Evolutionary conservation across 805 yeast species (phyloP).

Genomic region (Candida montana): DNA sequence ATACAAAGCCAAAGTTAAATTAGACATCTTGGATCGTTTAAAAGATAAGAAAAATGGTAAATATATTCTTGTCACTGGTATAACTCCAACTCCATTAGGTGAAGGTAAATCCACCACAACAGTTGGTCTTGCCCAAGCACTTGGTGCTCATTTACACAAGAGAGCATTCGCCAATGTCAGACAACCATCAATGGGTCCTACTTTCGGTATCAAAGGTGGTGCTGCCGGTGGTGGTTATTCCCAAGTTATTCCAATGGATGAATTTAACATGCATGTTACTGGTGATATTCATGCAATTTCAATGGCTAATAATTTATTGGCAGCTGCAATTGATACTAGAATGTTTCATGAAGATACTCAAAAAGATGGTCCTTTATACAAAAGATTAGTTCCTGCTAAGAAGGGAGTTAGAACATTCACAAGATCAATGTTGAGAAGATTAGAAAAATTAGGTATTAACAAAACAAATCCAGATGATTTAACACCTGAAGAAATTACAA

Average conservation of each 20-base stretch:
- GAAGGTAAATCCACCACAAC: slow-evolving; percentile 86
- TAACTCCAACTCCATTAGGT: slow-evolving; percentile 82
- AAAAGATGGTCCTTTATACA: slow-evolving; percentile 65
- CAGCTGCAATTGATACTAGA: slow-evolving; percentile 84
- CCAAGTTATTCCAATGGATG: slow-evolving; percentile 86
- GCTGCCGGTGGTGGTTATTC: slow-evolving; percentile 91
- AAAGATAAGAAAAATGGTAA: slow-evolving; percentile 58
- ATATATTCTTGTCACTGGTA: slow-evolving; percentile 74
- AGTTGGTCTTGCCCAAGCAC: slow-evolving; percentile 75
- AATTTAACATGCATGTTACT: slow-evolving; percentile 78
- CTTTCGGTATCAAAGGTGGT: slow-evolving; percentile 85
- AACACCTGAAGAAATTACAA: slow-evolving; percentile 59
- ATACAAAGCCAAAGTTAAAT: slow-evolving; percentile 70
- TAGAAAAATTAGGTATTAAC: slow-evolving; percentile 60
- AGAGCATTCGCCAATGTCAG: slow-evolving; percentile 77
- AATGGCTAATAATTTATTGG: slow-evolving; percentile 73
- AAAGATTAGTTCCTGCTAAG: slow-evolving; percentile 69
- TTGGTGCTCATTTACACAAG: slow-evolving; percentile 67
- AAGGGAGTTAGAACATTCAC: slow-evolving; percentile 67
- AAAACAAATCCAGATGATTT: slow-evolving; percentile 70
- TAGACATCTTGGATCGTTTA: slow-evolving; percentile 58
- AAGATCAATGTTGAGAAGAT: slow-evolving; percentile 59
- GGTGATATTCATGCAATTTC: slow-evolving; percentile 86
- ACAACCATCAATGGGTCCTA: slow-evolving; percentile 88
- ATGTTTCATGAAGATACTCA: slow-evolving; percentile 80